A percentile compares a stretch with the other conserved stretches of the same genome.
phyloP scores from a whole-genome alignment of 2,329 filamentous ascomycete genomes.

The Pseudogymnoascus verrucosus region DNA sequence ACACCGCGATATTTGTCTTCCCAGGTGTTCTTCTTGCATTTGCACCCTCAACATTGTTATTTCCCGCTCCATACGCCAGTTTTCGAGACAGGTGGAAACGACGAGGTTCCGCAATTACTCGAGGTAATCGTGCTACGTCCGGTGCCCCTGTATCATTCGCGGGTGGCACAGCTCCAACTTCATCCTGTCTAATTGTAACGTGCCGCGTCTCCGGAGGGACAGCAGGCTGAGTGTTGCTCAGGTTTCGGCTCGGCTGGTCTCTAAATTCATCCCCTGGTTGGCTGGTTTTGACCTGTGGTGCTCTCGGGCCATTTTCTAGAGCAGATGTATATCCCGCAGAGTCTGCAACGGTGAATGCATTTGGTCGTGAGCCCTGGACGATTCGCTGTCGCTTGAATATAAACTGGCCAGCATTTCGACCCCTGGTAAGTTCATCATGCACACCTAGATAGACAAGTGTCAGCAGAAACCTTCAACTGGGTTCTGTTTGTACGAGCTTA shows the following conservation, averaged over 20 bases:
- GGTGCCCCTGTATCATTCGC: neutral
- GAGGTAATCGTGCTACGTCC: neutral
- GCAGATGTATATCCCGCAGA: neutral
- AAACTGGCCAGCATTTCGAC: slow-evolving; percentile 20
- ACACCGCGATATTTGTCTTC: neutral
- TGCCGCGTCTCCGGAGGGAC: neutral
- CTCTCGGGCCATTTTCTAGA: neutral
- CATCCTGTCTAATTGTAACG: neutral
- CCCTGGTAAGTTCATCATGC: slow-evolving; percentile 22
- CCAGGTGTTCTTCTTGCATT: slow-evolving; percentile 3
- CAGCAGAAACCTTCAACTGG: neutral
- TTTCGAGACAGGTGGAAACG: slow-evolving; percentile 49
- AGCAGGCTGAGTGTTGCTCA: neutral
- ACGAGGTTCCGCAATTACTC: slow-evolving; percentile 31
- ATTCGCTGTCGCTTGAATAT: slow-evolving; percentile 24
- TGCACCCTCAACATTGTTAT: neutral
- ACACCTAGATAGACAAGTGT: slow-evolving; percentile 18
- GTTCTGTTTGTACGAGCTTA: slow-evolving; percentile 16
- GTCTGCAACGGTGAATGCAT: neutral
- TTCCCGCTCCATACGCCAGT: slow-evolving; percentile 31
- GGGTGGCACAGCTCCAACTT: neutral
- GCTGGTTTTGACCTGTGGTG: neutral
- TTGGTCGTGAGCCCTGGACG: neutral
- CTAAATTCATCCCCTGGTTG: slow-evolving; percentile 6
- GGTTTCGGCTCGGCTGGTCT: slow-evolving; percentile 5